Conservation (phyloP, 768 basidiomycete species). For the Russula brevipes region DNA sequence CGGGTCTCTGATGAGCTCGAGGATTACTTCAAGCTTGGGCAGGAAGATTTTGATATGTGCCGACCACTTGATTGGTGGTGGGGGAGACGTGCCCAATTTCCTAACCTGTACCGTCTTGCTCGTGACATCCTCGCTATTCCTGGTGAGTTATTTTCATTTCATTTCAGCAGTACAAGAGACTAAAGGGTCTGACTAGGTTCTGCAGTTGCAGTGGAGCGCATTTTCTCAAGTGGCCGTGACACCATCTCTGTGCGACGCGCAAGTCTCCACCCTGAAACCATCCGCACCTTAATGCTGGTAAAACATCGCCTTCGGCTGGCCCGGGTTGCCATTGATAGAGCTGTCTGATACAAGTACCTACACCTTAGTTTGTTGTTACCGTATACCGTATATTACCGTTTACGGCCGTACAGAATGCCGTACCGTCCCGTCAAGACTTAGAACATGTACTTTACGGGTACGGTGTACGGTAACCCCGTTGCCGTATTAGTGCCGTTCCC, state of each 20-base stretch:
- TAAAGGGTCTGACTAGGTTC: not conserved
- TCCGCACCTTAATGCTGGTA: not conserved
- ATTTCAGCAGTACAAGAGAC: not conserved
- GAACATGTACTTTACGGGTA: too few relatives aligned
- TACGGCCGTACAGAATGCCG: too few relatives aligned
- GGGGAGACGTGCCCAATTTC: not conserved
- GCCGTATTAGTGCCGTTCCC: too few relatives aligned
- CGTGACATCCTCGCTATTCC: not conserved
- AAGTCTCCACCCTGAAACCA: not conserved
- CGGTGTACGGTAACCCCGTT: too few relatives aligned
- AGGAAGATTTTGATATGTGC: not conserved
- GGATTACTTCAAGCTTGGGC: not conserved
- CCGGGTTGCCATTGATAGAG: too few relatives aligned
- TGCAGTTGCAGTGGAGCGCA: not conserved
- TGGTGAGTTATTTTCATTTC: not conserved
- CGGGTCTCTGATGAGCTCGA: not conserved
- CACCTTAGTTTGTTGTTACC: too few relatives aligned
- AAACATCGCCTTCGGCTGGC: not conserved
- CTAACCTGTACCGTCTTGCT: not conserved
- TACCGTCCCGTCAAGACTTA: too few relatives aligned
- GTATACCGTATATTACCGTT: too few relatives aligned
- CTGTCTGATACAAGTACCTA: too few relatives aligned
- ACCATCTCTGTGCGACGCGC: not conserved
- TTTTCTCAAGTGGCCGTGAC: not conserved
- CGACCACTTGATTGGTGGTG: not conserved